Percentiles rank a stretch among this genome's conserved stretches.
Evolutionary conservation across 768 basidiomycete genomes (phyloP).

Genomic region (Boletus sensibilis): DNA sequence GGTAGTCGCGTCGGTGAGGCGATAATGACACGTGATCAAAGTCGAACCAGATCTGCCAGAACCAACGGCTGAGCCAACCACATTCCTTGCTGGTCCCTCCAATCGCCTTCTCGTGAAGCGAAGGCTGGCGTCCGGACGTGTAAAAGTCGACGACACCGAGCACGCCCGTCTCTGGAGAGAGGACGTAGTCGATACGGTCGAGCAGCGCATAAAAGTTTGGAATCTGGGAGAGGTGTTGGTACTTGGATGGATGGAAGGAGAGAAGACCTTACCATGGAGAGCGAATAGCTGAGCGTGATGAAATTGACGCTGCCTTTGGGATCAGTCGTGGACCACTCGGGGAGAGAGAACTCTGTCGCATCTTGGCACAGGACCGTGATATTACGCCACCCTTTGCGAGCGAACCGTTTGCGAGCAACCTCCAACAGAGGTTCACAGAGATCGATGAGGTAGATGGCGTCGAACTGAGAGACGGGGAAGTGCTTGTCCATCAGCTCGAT

Average conservation of each 20-base stretch:
- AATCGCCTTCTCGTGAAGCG: constrained; percentile 59
- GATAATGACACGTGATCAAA: constrained; percentile 54
- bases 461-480: constrained; percentile 57
- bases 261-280: constrained; percentile 46
- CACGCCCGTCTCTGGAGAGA: constrained; percentile 58
- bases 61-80: constrained; percentile 68
- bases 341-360: constrained; percentile 63
- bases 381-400: constrained; percentile 67
- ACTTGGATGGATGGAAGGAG: neutral
- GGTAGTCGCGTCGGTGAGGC: constrained; percentile 63
- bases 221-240: constrained; percentile 37
- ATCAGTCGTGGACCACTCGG: constrained; percentile 52
- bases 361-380: constrained; percentile 72
- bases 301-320: constrained; percentile 56
- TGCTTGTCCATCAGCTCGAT: constrained; percentile 70
- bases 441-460: constrained; percentile 70
- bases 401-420: constrained; percentile 67
- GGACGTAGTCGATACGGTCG: constrained; percentile 64
- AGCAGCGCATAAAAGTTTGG: constrained; percentile 64
- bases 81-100: constrained; percentile 60
- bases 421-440: constrained; percentile 70
- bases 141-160: constrained; percentile 76
- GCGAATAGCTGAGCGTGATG: constrained; percentile 54
- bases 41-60: constrained; percentile 75
- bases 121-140: constrained; percentile 53